These are phyloP conservation scores for Yarrowia porcina DNA, from an alignment of 805 yeast genomes.

Conservation along the genomic window DNA sequence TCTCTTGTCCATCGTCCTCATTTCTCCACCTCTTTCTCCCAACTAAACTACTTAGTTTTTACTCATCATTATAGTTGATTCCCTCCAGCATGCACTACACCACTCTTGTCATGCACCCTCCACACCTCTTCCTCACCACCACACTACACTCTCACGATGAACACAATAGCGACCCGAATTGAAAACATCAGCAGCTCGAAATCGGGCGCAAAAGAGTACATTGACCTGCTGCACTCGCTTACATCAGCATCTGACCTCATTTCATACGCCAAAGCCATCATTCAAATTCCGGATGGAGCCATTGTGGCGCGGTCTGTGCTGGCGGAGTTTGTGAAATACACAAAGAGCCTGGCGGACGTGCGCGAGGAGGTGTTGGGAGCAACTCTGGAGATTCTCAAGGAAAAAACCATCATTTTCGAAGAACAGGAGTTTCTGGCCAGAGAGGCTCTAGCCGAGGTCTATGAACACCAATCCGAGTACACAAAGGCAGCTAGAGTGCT, in stretches of 20 bases:
- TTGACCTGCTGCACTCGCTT: neutral
- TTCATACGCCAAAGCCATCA: neutral
- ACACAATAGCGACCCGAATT: neutral
- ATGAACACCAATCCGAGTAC: constrained; percentile 29
- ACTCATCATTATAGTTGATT: no score
- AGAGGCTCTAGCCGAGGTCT: constrained; percentile 33
- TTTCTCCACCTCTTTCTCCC: no score
- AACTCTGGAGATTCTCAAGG: neutral
- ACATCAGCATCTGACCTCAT: neutral
- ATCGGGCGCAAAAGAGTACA: constrained; percentile 5
- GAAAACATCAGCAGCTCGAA: neutral
- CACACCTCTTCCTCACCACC: neutral
- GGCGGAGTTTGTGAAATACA: constrained; percentile 2
- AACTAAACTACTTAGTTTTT: neutral
- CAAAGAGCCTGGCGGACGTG: neutral
- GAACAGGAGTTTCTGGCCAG: constrained; percentile 33
- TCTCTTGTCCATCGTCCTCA: no score
- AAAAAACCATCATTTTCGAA: constrained; percentile 27
- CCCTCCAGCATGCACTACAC: neutral
- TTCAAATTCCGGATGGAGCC: constrained; percentile 10
- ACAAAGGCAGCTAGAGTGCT: constrained; percentile 33
- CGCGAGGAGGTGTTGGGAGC: neutral
- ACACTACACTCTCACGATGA: neutral
- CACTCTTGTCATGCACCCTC: no score
- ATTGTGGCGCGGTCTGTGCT: constrained; percentile 22